A percentile compares a stretch with the other conserved stretches of the same genome.
These are phyloP conservation scores for Pluteus cervinus DNA, from an alignment of 768 basidiomycete species.

Conservation along the genomic window DNA sequence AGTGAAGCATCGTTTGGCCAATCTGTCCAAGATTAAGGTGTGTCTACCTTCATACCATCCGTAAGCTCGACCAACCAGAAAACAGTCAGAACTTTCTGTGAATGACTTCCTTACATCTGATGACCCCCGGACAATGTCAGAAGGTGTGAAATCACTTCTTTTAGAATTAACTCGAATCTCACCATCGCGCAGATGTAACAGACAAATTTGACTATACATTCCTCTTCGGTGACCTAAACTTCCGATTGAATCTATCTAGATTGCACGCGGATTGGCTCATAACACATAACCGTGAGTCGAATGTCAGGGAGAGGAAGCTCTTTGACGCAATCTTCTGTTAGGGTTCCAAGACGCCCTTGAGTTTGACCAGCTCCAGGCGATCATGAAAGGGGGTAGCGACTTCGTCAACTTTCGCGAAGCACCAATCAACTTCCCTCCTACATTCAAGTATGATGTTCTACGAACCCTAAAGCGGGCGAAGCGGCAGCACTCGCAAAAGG, in stretches of 20 bases:
- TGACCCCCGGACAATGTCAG: conserved; percentile 61
- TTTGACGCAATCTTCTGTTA: too few species aligned
- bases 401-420: conserved; percentile 82
- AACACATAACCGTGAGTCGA: conserved; percentile 57
- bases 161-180: conserved; percentile 7
- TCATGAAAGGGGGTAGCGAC: conserved; percentile 64
- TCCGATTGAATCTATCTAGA: conserved; percentile 81
- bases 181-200: conserved; percentile 52
- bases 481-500: conserved; percentile 27
- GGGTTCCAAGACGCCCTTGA: conserved; percentile 82
- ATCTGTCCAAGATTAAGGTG: conserved; percentile 86
- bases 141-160: conserved; percentile 41
- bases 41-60: conserved; percentile 1
- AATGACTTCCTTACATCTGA: conserved; percentile 67
- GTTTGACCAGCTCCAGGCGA: conserved; percentile 80
- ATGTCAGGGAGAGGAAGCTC: too few species aligned
- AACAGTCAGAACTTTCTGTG: conserved; percentile 66
- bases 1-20: conserved; percentile 73
- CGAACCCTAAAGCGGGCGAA: conserved; percentile 48
- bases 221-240: conserved; percentile 89
- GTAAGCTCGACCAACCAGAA: conserved; percentile 1
- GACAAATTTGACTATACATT: conserved; percentile 89
- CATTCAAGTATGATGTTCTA: conserved; percentile 88
- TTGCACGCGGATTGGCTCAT: conserved; percentile 95
- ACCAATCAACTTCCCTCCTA: conserved; percentile 80